Evolutionary conservation across 208 protist species (phyloP), one percentile per base, ranked within the genome.

Genomic region (Leishmania tropica): DNA sequence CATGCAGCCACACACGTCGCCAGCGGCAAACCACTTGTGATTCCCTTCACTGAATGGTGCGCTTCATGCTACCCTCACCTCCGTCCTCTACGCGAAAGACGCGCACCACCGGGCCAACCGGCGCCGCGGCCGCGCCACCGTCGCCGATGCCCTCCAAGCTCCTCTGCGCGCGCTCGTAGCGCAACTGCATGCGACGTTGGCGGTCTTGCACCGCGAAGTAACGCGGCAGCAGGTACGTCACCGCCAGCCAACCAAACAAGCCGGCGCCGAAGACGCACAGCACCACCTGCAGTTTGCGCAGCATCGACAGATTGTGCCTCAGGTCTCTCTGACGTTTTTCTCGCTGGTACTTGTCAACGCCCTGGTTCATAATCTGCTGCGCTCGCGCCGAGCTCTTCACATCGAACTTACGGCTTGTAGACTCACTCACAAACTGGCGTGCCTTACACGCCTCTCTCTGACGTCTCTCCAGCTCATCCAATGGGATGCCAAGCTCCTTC

Each of bases 311-410:
- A 65, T 85, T 94, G 75, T 83, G 84, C 45, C 86, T 80, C 51
- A 96, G 83, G 35, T 94, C 88, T 48, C 76, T 86, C 83, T 90
- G 78, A 13, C 92, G 87, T 78, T 91, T 95, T 80, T 93, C 88
- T 6, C 87, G 90, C 84, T 95, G 90, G n/a, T 74, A 81, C 73
- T 85, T 87, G 60, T 90, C 81, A 28, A 96, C 79, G 24, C 94
- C 94, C 24, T 87, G 76, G 65, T 89, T 92, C 91, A 97, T 92
- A 48, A 97, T 94, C 82, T 97, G 94, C 85, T 96, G 92, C 51
- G 94, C 92, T 21, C 94, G 88, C 19, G 94, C 85, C 28, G 92
- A 93, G 85, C 94, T 96, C 82, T 92, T 94, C 80, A 97, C 93
- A 35, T 95, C 92, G 72, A 97, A 96, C 62, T 65, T 68, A 8